Conservation (phyloP, 1,284 basidiomycete genomes). For the Leccinum brunneo-olivaceum region DNA sequence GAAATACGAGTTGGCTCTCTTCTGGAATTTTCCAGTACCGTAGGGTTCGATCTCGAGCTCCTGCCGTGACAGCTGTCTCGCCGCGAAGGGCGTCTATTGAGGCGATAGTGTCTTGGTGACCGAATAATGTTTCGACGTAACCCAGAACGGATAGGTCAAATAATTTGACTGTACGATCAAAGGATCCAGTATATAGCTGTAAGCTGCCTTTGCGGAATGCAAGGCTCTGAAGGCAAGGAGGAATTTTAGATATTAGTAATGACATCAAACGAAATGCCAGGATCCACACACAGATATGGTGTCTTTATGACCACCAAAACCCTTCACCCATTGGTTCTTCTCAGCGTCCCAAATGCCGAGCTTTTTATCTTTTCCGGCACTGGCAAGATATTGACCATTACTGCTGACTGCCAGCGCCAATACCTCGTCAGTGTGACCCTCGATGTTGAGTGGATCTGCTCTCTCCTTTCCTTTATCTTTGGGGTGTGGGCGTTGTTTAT, state of each 20-base stretch:
- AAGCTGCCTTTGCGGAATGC: constrained; percentile 80
- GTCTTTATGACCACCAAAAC: constrained; percentile 82
- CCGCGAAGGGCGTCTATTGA: constrained; percentile 75
- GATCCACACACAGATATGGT: constrained; percentile 64
- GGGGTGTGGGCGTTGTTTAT: constrained; percentile 46
- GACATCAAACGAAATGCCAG: not conserved
- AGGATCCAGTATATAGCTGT: constrained; percentile 83
- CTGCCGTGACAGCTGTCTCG: constrained; percentile 83
- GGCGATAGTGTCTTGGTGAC: constrained; percentile 89
- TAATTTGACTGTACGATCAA: constrained; percentile 89
- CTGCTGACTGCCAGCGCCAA: constrained; percentile 77
- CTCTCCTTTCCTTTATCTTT: constrained; percentile 44
- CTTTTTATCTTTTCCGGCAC: constrained; percentile 78
- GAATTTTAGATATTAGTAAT: constrained; percentile 1
- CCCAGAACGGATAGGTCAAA: constrained; percentile 68
- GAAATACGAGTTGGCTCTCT: constrained; percentile 92
- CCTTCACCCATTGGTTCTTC: constrained; percentile 67
- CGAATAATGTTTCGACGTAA: constrained; percentile 95
- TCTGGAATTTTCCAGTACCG: constrained; percentile 97
- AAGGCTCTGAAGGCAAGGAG: constrained; percentile 44
- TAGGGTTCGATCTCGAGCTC: constrained; percentile 86
- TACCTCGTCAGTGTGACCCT: constrained; percentile 86
- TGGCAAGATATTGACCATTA: constrained; percentile 82
- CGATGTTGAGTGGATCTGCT: constrained; percentile 34
- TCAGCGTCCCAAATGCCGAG: constrained; percentile 82